Conservation (phyloP, 257 asterid species). For the Solanum bulbocastanum region DNA sequence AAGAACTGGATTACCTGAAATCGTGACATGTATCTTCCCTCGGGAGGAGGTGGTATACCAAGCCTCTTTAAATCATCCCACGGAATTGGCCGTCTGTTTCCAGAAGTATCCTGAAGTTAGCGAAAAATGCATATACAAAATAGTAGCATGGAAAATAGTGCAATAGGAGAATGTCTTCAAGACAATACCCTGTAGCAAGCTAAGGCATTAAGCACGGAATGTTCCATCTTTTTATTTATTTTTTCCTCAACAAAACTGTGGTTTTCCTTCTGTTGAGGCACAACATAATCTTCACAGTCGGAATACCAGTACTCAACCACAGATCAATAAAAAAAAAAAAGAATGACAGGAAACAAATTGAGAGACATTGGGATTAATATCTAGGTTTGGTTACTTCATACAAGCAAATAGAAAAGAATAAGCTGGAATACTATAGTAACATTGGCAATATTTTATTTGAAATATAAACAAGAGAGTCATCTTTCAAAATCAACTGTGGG, state of each 20-base stretch:
- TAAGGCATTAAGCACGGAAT: background rate
- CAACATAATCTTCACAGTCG: background rate
- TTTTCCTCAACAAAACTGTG: background rate
- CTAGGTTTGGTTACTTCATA: background rate
- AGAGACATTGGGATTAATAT: background rate
- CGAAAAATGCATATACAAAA: background rate
- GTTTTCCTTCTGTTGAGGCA: background rate
- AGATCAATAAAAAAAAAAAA: background rate
- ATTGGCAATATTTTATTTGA: background rate
- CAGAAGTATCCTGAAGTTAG: background rate
- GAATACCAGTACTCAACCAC: background rate
- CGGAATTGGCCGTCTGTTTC: slow-evolving; percentile 66
- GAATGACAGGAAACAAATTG: background rate
- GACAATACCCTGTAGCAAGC: background rate
- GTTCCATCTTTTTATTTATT: background rate
- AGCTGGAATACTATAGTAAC: background rate
- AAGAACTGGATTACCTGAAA: slow-evolving; percentile 36
- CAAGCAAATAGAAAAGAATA: background rate
- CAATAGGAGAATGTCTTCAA: background rate
- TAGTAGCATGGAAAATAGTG: background rate
- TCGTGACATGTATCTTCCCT: slow-evolving; percentile 78
- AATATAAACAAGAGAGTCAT: background rate
- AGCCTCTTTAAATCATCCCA: slow-evolving; percentile 75
- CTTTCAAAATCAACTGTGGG: background rate
- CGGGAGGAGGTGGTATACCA: slow-evolving; percentile 88